Percentiles rank a stretch among this genome's conserved stretches.
phyloP scores from a whole-genome alignment of 1,284 basidiomycete species.

The Cryptococcus sp. region DNA sequence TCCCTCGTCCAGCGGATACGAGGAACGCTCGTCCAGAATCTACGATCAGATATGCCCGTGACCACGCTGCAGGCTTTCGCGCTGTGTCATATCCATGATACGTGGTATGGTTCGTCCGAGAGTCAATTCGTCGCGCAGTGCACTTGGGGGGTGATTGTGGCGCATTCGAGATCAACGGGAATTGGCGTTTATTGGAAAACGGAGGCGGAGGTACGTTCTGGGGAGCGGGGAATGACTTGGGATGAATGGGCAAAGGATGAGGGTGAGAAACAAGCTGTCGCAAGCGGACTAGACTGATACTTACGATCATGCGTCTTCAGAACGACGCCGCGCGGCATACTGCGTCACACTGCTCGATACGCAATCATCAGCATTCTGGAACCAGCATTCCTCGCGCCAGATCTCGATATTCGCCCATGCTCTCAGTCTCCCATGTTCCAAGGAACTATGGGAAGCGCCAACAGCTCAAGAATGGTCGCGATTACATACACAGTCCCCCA shows the following conservation, averaged over 20 bases:
- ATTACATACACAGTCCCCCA: constrained; percentile 2
- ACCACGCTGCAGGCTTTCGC: constrained; percentile 40
- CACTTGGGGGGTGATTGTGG: constrained; percentile 46
- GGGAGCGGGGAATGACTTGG: constrained; percentile 39
- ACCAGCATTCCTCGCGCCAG: constrained; percentile 42
- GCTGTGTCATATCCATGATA: constrained; percentile 45
- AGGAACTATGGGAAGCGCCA: constrained; percentile 39
- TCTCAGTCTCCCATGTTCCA: constrained; percentile 35
- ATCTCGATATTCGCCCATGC: constrained; percentile 47
- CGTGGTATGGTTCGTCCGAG: constrained; percentile 40
- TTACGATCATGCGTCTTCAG: constrained; percentile 10
- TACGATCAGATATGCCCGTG: constrained; percentile 41
- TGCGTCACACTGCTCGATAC: constrained; percentile 45
- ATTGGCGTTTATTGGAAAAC: constrained; percentile 35
- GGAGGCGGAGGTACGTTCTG: constrained; percentile 22
- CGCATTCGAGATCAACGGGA: constrained; percentile 44
- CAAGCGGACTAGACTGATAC: background rate
- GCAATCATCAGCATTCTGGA: constrained; percentile 46
- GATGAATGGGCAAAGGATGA: constrained; percentile 46
- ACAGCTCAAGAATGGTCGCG: constrained; percentile 39
- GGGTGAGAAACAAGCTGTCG: constrained; percentile 20
- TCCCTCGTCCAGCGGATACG: constrained; percentile 29
- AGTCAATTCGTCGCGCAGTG: constrained; percentile 44
- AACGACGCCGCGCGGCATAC: constrained; percentile 45
- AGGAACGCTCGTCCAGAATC: constrained; percentile 35